Evolutionary conservation across 495 filamentous ascomycete species (phyloP), one percentile per base, ranked within the genome.

Genomic region (Jackrogersella multiformis): DNA sequence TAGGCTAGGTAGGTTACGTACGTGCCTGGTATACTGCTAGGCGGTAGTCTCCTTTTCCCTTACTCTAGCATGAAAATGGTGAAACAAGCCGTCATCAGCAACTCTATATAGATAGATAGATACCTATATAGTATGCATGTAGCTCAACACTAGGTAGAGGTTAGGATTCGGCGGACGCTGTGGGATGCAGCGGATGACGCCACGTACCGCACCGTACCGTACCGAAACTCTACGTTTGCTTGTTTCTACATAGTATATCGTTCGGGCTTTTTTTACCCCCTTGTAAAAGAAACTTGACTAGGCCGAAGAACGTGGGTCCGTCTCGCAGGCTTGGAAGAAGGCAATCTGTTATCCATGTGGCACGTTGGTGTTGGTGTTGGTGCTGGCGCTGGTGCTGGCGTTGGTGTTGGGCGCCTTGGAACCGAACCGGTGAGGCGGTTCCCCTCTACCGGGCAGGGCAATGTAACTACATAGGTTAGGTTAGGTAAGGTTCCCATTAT

Each of bases 131-230:
- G n/a, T n/a, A n/a, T n/a, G n/a, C n/a, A n/a, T n/a, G 41, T 39
- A 56, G 16, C 36, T 41, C 46, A 63, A 32, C 45, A 63, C 61
- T 69, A 53, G n/a, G n/a, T n/a, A 60, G 7, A 45, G 21, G 5
- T 61, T 34, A 65, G 42, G 52, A 49, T 23, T 58, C 58, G 21
- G 35, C 64, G 63, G 64, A 59, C 57, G 21, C 26, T 63, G 61
- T 66, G 68, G 62, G 57, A 66, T 56, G 30, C 24, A 15, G 64
- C 67, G 73, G 73, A 66, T 73, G 54, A 64, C 73, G 73, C 73
- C 61, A 74, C 72, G 72, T 66, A 74, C 72, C 72, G 71, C 66
- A 71, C 71, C 71, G 71, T 69, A 71, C 71, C 71, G 72, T 61
- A 66, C 67, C 67, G 67, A 70, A 70, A 66, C 61, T 62, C 18